phyloP scores from a whole-genome alignment of 192 early-diverging fungal species.

The Gigaspora rosea region DNA sequence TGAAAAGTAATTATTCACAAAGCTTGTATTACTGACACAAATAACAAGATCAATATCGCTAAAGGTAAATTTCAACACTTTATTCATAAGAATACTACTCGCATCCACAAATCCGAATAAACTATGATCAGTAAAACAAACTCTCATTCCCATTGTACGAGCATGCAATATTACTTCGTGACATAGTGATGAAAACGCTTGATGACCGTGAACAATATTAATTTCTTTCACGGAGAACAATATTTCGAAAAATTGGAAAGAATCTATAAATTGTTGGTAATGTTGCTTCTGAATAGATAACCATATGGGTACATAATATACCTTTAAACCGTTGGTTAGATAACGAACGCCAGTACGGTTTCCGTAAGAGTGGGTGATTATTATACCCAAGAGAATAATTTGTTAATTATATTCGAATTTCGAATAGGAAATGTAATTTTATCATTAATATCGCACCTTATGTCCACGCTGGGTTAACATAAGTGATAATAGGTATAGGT shows the following conservation, averaged over 20 bases:
- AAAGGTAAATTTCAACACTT: slow-evolving; percentile 94
- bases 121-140: slow-evolving; percentile 97
- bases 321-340: slow-evolving; percentile 89
- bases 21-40: slow-evolving; percentile 96
- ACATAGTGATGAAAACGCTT: slow-evolving; percentile 91
- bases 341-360: slow-evolving; percentile 83
- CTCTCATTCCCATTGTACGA: slow-evolving; percentile 91
- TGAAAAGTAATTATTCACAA: slow-evolving; percentile 19
- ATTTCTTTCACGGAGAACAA: slow-evolving; percentile 89
- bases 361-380: slow-evolving; percentile 92
- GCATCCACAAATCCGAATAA: slow-evolving; percentile 96
- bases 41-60: slow-evolving; percentile 98
- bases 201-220: slow-evolving; percentile 95
- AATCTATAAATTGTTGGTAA: slow-evolving; percentile 89
- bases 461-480: slow-evolving; percentile 88
- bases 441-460: slow-evolving; percentile 57
- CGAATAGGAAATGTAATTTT: background rate
- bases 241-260: slow-evolving; percentile 91
- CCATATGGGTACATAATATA: slow-evolving; percentile 91
- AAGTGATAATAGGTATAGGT: slow-evolving; percentile 90
- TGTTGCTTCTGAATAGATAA: slow-evolving; percentile 84
- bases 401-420: slow-evolving; percentile 1
- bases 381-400: slow-evolving; percentile 56
- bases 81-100: slow-evolving; percentile 91
- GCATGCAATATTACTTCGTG: slow-evolving; percentile 96